Percentiles rank a stretch among this genome's conserved stretches.
Evolutionary conservation across 306 rosid species (phyloP).

Genomic region (Luffa acutangula): DNA sequence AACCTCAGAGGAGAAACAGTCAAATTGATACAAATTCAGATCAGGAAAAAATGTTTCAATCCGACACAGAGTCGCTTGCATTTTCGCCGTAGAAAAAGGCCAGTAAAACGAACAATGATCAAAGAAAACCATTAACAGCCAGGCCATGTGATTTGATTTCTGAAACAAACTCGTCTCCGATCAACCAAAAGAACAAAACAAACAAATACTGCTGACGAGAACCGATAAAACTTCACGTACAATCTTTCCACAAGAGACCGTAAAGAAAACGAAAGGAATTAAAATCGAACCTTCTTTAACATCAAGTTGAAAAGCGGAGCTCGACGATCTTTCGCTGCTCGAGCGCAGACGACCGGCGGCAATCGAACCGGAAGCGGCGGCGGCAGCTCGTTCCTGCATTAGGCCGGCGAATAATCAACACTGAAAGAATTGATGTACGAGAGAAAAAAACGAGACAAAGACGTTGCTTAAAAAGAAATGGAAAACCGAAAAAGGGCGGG

Average conservation of each 20-base stretch:
- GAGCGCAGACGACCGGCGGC: conserved; percentile 55
- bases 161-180: neutral
- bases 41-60: neutral
- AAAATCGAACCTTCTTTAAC: conserved; percentile 34
- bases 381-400: conserved; percentile 43
- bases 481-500: conserved; percentile 19
- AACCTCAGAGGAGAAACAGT: neutral
- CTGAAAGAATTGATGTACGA: neutral
- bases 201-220: neutral
- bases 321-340: conserved; percentile 59
- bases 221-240: neutral
- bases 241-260: neutral
- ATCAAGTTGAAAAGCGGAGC: conserved; percentile 49
- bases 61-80: neutral
- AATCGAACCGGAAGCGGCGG: conserved; percentile 33
- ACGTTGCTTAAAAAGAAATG: conserved; percentile 5
- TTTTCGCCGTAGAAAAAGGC: neutral
- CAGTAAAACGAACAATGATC: neutral
- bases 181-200: neutral
- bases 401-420: conserved; percentile 22
- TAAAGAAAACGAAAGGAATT: neutral
- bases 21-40: neutral
- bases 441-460: neutral
- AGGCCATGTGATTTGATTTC: neutral
- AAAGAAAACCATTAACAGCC: neutral